phyloP scores from a whole-genome alignment of 345 rosid species.

The Noccaea bulbosa region DNA sequence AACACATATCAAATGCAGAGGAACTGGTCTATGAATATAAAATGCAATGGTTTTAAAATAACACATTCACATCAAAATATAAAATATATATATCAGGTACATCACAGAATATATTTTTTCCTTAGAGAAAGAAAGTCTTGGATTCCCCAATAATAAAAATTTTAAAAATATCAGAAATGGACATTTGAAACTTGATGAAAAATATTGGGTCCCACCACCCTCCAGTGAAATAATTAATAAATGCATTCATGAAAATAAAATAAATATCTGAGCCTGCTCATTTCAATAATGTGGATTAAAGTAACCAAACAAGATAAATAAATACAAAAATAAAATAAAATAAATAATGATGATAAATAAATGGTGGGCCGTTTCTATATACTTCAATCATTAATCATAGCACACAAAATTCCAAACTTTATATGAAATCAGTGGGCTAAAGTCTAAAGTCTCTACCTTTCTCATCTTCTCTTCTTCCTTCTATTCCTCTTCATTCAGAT shows the following conservation, averaged over 20 bases:
- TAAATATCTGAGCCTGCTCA: conserved; percentile 39
- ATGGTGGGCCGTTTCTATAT: conserved; percentile 36
- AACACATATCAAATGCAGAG: conserved; percentile 14
- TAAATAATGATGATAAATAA: conserved; percentile 18
- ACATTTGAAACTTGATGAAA: conserved; percentile 40
- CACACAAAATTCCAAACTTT: conserved; percentile 44
- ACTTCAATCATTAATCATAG: conserved; percentile 41
- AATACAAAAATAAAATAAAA: conserved; percentile 6
- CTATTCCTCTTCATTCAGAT: conserved; percentile 32
- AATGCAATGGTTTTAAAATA: background rate
- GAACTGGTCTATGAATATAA: conserved; percentile 39
- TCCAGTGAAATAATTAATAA: conserved; percentile 13
- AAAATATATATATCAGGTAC: background rate
- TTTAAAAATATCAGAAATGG: conserved; percentile 22
- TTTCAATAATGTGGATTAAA: conserved; percentile 41
- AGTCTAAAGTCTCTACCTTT: conserved; percentile 34
- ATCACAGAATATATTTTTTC: conserved; percentile 4
- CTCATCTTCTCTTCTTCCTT: conserved; percentile 34
- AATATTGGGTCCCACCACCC: conserved; percentile 27
- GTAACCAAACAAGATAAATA: conserved; percentile 29
- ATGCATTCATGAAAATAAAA: conserved; percentile 17
- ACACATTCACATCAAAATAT: background rate
- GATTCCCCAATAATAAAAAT: conserved; percentile 26
- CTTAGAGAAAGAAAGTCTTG: conserved; percentile 40
- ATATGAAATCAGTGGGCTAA: conserved; percentile 41